Percentiles rank a stretch among this genome's conserved stretches.
Conservation (phyloP, 2,329 filamentous ascomycete species). For the Gaeumannomyces tritici region DNA sequence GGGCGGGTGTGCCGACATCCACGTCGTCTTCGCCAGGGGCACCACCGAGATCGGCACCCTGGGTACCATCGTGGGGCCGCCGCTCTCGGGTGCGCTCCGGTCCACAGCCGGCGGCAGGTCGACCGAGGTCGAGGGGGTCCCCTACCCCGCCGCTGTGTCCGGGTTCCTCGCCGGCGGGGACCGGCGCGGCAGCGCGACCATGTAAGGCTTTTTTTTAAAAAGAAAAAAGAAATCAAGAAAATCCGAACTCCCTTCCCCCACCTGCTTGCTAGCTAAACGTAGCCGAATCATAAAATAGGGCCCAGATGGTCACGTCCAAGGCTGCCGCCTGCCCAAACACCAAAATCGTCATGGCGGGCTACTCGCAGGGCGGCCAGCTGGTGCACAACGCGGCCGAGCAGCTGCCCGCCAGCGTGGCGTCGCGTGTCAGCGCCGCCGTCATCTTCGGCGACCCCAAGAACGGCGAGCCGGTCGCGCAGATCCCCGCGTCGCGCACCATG, state of each 20-base stretch:
- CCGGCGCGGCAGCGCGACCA: constrained; percentile 8
- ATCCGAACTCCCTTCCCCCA: no score
- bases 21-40: constrained; percentile 18
- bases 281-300: constrained; percentile 14
- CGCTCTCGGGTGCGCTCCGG: constrained; percentile 13
- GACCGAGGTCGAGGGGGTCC: constrained; percentile 16
- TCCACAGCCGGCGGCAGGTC: constrained; percentile 6
- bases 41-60: constrained; percentile 17
- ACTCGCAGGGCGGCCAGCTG: constrained; percentile 19
- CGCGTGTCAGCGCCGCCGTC: constrained; percentile 14
- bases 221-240: no score
- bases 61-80: constrained; percentile 15
- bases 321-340: constrained; percentile 26
- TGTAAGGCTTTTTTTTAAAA: constrained; percentile 1
- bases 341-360: constrained; percentile 30
- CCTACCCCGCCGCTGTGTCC: constrained; percentile 13
- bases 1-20: constrained; percentile 9
- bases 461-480: constrained; percentile 8
- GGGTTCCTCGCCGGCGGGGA: constrained; percentile 16
- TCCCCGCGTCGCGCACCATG: constrained; percentile 7
- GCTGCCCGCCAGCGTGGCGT: constrained; percentile 9
- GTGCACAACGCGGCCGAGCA: constrained; percentile 16
- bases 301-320: constrained; percentile 16
- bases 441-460: constrained; percentile 19
- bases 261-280: no score